A percentile compares a stretch with the other conserved stretches of the same genome.
phyloP scores from a whole-genome alignment of 345 rosid genomes.

The Hevea brasiliensis region DNA sequence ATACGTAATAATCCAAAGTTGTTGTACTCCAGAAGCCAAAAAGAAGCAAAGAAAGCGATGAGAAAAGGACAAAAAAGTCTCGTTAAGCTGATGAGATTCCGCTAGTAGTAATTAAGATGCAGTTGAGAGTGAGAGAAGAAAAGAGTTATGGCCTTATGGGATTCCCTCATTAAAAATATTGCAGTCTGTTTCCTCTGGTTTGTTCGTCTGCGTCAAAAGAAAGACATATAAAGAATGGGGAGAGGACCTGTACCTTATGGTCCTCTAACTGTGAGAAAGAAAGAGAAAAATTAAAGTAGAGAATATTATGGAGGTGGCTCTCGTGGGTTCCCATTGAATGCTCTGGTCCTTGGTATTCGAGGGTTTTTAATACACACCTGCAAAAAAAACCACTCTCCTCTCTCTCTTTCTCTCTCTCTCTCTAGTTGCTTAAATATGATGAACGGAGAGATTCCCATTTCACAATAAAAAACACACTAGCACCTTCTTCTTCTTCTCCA shows the following conservation, averaged over 20 bases:
- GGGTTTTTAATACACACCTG: conserved; percentile 36
- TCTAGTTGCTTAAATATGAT: not conserved
- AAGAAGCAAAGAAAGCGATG: conserved; percentile 11
- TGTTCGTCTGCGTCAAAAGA: conserved; percentile 12
- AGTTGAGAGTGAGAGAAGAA: not conserved
- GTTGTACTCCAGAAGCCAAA: not conserved
- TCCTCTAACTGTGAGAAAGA: conserved; percentile 1
- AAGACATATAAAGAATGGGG: conserved; percentile 9
- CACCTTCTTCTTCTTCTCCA: not conserved
- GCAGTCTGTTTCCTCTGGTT: conserved; percentile 19
- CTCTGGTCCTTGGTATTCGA: conserved; percentile 33
- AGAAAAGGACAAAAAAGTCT: conserved; percentile 20
- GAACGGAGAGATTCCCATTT: conserved; percentile 4
- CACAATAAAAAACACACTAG: not conserved
- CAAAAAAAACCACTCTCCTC: not conserved
- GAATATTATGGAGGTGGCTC: conserved; percentile 24
- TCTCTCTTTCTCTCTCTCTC: not conserved
- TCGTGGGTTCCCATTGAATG: conserved; percentile 34
- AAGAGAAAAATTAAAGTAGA: conserved; percentile 10
- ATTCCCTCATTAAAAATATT: conserved; percentile 23
- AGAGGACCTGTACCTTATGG: not conserved
- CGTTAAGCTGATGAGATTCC: conserved; percentile 29
- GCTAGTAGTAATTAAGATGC: conserved; percentile 22
- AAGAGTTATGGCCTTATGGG: conserved; percentile 16
- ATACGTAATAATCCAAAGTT: not conserved